Evolutionary conservation across 2,329 filamentous ascomycete species (phyloP).

Genomic region (Verticillium nubilum): DNA sequence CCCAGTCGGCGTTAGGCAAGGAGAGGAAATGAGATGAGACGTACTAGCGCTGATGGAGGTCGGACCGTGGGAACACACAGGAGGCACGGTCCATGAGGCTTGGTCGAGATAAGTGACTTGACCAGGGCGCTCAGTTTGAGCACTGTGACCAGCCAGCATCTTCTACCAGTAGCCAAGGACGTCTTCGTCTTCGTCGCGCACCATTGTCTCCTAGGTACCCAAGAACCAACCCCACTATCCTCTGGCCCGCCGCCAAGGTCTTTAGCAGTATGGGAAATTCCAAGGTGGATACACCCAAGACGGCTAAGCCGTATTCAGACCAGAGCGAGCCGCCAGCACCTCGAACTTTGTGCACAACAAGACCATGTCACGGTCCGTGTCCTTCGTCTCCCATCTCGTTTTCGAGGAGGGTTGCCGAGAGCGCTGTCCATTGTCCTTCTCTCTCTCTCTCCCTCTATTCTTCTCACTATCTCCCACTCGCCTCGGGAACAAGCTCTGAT

Average conservation of each 20-base stretch:
- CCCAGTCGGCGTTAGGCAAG: constrained; percentile 18
- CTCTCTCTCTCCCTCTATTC: too few relatives aligned
- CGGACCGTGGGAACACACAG: background rate
- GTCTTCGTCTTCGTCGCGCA: background rate
- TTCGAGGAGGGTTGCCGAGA: background rate
- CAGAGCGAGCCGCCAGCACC: background rate
- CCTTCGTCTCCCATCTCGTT: background rate
- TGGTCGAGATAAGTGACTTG: background rate
- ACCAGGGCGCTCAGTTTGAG: too few relatives aligned
- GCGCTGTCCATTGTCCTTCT: too few relatives aligned
- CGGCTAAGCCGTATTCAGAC: background rate
- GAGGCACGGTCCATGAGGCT: background rate
- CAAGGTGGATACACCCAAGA: constrained; percentile 1
- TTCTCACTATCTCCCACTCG: background rate
- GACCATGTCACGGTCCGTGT: background rate
- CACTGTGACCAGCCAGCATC: background rate
- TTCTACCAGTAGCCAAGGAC: background rate
- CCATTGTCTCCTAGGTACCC: background rate
- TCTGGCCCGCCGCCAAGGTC: constrained; percentile 2
- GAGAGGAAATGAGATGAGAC: constrained; percentile 15
- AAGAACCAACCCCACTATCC: background rate
- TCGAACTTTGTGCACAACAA: background rate
- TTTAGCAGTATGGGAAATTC: constrained; percentile 3
- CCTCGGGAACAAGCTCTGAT: background rate
- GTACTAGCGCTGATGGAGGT: constrained; percentile 16